Base-by-base conservation (phyloP, 495 filamentous ascomycete species). In the Neurospora tetrasperma region DNA sequence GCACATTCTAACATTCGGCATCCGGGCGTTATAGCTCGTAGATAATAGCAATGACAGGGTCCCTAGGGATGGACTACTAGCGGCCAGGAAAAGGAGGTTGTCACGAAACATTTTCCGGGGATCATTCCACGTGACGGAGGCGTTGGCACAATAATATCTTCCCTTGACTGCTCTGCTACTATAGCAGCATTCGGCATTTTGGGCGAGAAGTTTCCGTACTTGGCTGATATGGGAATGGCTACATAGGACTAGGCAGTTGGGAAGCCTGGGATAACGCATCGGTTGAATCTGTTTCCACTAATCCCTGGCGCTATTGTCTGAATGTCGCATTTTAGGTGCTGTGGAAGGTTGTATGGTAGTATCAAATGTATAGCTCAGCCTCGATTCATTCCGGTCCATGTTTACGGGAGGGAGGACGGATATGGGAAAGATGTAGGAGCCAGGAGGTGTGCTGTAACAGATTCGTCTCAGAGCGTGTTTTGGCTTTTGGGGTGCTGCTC, bases 391-490 rank as follows among this genome's bases (percentile, higher is more conserved):
- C 12, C 5, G 54, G 54, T 20, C n/a, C 73, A 72, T 59, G 75
- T 73, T 69, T 72, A 75, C 71, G 70, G 35, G 35, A 38, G 35
- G 35, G 75, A 76, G 77, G 78, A 75, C 74, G 75, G 74, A 73
- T 10, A 5, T 20, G 20, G 46, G 10, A 48, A 5, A 48, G 46
- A 48, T 48, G 46, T n/a, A 75, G 75, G 77, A 70, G 70, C 74
- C 78, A 77, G 79, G 80, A 82, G 82, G 76, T 70, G 72, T 70
- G 76, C 77, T 83, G 84, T 84, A 81, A 83, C 83, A 85, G 79
- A 78, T 73, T 44, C 78, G 84, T 86, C 83, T 85, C 83, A 78
- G 82, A 76, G 75, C 82, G 48, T 80, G 77, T 84, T 85, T 85
- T 86, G 79, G 79, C 79, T 78, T 80, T 76, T 76, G 73, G 72